Evolutionary conservation across 1,284 basidiomycete genomes (phyloP).

Genomic region (Filobasidium uniguttulatum): DNA sequence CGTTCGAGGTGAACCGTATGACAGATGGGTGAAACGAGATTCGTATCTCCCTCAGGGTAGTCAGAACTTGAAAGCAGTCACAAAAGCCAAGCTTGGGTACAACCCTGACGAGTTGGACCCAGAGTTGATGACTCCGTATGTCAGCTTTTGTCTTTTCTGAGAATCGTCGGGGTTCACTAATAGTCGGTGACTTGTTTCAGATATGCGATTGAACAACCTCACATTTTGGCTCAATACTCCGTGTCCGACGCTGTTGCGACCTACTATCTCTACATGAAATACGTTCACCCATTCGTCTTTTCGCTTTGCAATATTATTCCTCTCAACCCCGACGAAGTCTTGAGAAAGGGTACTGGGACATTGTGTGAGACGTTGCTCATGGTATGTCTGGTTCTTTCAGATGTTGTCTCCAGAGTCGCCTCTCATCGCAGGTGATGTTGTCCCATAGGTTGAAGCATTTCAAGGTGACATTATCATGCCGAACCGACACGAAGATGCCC

Average conservation of each 20-base stretch:
- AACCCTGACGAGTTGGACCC: slow-evolving; percentile 96
- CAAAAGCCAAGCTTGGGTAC: slow-evolving; percentile 91
- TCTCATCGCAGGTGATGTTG: too few relatives aligned
- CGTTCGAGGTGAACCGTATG: too few relatives aligned
- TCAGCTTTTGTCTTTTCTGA: slow-evolving; percentile 15
- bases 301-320: slow-evolving; percentile 99
- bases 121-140: slow-evolving; percentile 96
- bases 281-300: slow-evolving; percentile 99
- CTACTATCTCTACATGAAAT: slow-evolving; percentile 99
- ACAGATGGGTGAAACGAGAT: slow-evolving; percentile 90
- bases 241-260: slow-evolving; percentile 99
- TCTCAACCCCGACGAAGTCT: slow-evolving; percentile 87
- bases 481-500: slow-evolving; percentile 85
- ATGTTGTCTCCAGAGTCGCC: too few relatives aligned
- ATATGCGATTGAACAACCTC: slow-evolving; percentile 93
- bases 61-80: slow-evolving; percentile 97
- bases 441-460: slow-evolving; percentile 84
- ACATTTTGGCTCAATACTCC: slow-evolving; percentile 89
- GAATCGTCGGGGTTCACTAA: background rate
- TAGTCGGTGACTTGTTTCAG: slow-evolving; percentile 37
- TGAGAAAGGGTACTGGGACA: slow-evolving; percentile 91
- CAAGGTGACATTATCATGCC: slow-evolving; percentile 91
- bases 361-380: slow-evolving; percentile 95
- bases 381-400: too few relatives aligned
- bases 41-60: slow-evolving; percentile 98